These are phyloP conservation scores for Pichia deserticola DNA, from an alignment of 805 yeast genomes.

Conservation along the genomic window DNA sequence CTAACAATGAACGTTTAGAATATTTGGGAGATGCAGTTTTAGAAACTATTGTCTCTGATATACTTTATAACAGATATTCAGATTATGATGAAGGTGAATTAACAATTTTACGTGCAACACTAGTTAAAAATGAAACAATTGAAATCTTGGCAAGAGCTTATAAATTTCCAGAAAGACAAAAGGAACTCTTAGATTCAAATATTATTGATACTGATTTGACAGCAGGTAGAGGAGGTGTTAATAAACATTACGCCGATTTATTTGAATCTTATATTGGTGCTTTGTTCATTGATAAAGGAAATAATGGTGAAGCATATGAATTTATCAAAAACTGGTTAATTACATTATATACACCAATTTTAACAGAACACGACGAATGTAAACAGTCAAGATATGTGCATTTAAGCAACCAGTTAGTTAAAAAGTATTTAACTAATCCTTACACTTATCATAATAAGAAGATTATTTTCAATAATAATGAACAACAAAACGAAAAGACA, in stretches of 20 bases:
- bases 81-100: constrained; percentile 73
- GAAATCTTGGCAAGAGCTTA: constrained; percentile 65
- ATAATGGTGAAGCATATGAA: constrained; percentile 15
- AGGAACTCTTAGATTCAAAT: constrained; percentile 36
- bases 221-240: constrained; percentile 33
- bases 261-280: constrained; percentile 96
- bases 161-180: constrained; percentile 45
- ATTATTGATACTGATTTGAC: constrained; percentile 6
- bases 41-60: constrained; percentile 60
- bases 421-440: not conserved
- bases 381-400: constrained; percentile 3
- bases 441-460: not conserved
- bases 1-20: constrained; percentile 83
- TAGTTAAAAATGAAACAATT: constrained; percentile 68
- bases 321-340: constrained; percentile 52
- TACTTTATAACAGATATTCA: constrained; percentile 62
- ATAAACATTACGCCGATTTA: constrained; percentile 76
- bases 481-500: no score
- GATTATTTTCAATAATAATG: constrained; percentile 4
- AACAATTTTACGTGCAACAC: constrained; percentile 57
- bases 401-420: constrained; percentile 1
- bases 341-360: constrained; percentile 21
- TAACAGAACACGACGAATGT: constrained; percentile 16
- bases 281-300: constrained; percentile 43
- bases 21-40: constrained; percentile 86